Base-by-base conservation (phyloP, 2,329 filamentous ascomycete species). In the Chalara sp. region DNA sequence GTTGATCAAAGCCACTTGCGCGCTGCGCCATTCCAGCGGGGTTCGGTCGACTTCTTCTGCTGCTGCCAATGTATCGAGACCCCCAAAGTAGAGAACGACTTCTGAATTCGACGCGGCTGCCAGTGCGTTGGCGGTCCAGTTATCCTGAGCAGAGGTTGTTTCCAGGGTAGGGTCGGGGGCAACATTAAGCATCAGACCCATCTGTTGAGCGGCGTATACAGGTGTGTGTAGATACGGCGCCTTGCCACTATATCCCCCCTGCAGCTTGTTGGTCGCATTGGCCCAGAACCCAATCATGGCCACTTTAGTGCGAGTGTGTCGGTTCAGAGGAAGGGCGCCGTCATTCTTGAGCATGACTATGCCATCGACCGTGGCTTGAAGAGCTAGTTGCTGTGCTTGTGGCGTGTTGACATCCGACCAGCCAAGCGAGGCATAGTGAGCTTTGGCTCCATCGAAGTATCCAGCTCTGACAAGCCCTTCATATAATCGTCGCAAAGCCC, bases 391-490 rank as follows among this genome's bases (percentile, higher is more conserved):
- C 47, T 58, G 33, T 1, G 60, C 49, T 4, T 29, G 29, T 5
- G 46, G 44, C 6, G 59, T 62, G 8, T 41, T 46, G 10, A 63
- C 60, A 42, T 61, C 74, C 0, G 67, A 63, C 70, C 75, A 83
- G 4, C 65, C 68, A 0, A 87, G 63, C 44, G 72, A 67, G 5
- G 76, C 70, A 64, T 80, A 83, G 12, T 67, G 68, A 50, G 67
- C 59, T n/a, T 65, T 58, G 2, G 61, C 68, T 1, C 70, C 67
- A 57, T 83, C 78, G 53, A 84, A 84, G 61, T 79, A 82, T 3
- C 80, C 80, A 0, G 76, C 68, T 3, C 72, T 70, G 11, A 83
- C 70, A 5, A 84, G 71, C 0, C 73, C 75, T 6, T 73, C 69
- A 56, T 80, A 83, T 12, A 76, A 70, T 5, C 80, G 72, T 6